These are phyloP conservation scores for Cladophialophora psammophila DNA, from an alignment of 2,329 filamentous ascomycete genomes.

Conservation along the genomic window DNA sequence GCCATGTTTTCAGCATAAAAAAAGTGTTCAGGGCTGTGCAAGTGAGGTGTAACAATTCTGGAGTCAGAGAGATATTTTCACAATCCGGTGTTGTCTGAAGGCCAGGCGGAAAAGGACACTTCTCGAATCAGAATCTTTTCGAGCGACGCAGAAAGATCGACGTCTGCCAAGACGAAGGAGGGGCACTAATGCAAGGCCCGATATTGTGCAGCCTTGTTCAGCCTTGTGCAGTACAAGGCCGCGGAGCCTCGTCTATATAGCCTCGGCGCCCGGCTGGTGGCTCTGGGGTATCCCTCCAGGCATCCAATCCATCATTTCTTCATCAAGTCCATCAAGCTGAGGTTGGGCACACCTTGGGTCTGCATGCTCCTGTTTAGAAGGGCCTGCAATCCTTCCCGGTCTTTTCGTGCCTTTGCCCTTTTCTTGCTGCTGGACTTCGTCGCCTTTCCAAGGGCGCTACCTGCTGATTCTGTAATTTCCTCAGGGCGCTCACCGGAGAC, in stretches of 20 bases:
- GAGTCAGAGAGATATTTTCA: background rate
- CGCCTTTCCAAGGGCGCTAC: background rate
- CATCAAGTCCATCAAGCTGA: slow-evolving; percentile 41
- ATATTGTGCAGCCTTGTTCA: slow-evolving; percentile 7
- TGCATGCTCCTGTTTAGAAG: slow-evolving; percentile 50
- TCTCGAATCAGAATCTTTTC: slow-evolving; percentile 34
- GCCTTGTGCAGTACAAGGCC: background rate
- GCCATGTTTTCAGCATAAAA: slow-evolving; percentile 17
- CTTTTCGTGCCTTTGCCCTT: slow-evolving; percentile 62
- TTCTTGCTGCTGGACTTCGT: slow-evolving; percentile 58
- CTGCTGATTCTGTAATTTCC: background rate
- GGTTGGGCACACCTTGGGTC: slow-evolving; percentile 17
- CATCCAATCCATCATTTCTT: slow-evolving; percentile 20
- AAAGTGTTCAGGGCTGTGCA: background rate
- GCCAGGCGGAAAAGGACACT: slow-evolving; percentile 14
- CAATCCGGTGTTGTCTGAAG: background rate
- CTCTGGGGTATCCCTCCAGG: background rate
- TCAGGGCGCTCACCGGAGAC: background rate
- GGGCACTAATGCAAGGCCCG: slow-evolving; percentile 29
- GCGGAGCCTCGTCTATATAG: background rate
- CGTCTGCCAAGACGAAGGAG: slow-evolving; percentile 29
- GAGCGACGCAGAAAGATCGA: slow-evolving; percentile 33
- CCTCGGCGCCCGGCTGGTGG: background rate
- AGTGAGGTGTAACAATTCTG: background rate
- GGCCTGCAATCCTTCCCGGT: slow-evolving; percentile 59